Conservation (phyloP, 73 alveolate genomes). For the Blepharisma stoltei region DNA sequence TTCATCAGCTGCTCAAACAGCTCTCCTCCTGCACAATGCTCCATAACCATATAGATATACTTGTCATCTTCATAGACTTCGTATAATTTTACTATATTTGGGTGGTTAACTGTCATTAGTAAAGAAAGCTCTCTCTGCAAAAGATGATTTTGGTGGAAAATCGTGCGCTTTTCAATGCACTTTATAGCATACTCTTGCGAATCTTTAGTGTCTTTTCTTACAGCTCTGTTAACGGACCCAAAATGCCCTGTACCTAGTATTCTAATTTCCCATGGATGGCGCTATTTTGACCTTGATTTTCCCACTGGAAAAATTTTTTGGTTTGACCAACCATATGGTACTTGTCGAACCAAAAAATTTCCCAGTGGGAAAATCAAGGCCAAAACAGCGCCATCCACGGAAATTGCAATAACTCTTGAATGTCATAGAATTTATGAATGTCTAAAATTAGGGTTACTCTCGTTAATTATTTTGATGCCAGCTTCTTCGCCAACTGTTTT, state of each 20-base stretch:
- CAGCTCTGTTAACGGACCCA: neutral
- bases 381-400: too few relatives aligned
- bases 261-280: too few relatives aligned
- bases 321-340: too few relatives aligned
- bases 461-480: too few relatives aligned
- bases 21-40: constrained; percentile 29
- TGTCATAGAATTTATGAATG: too few relatives aligned
- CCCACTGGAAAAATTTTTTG: too few relatives aligned
- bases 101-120: constrained; percentile 27
- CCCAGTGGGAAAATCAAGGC: too few relatives aligned
- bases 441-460: too few relatives aligned
- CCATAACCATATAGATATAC: constrained; percentile 29
- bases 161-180: neutral
- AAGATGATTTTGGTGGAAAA: neutral
- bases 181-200: neutral
- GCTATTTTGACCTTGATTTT: too few relatives aligned
- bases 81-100: constrained; percentile 19
- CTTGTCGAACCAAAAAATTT: too few relatives aligned
- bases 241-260: neutral
- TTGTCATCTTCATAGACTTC: constrained; percentile 22
- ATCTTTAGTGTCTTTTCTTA: neutral
- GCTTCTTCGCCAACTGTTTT: too few relatives aligned
- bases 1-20: constrained; percentile 27
- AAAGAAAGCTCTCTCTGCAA: constrained; percentile 24
- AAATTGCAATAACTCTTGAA: too few relatives aligned